These are phyloP conservation scores for Dactylellina leptospora DNA, from an alignment of 2,329 filamentous ascomycete species.

Conservation along the genomic window DNA sequence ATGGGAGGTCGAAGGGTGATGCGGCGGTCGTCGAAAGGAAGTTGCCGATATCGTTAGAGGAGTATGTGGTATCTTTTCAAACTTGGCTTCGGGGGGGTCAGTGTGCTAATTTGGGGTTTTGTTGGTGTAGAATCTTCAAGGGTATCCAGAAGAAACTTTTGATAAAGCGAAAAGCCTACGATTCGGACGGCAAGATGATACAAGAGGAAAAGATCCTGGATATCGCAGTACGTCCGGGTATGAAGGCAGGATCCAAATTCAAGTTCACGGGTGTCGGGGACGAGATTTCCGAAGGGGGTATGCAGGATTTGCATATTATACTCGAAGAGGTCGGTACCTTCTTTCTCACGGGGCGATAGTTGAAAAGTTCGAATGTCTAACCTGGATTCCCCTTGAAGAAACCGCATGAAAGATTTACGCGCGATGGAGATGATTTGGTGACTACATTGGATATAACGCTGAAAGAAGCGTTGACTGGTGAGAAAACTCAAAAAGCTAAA, in stretches of 20 bases:
- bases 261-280: slow-evolving; percentile 98
- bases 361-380: slow-evolving; percentile 4
- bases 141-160: slow-evolving; percentile 96
- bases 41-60: slow-evolving; percentile 82
- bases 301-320: slow-evolving; percentile 94
- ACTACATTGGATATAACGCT: slow-evolving; percentile 81
- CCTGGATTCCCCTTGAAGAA: slow-evolving; percentile 68
- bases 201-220: slow-evolving; percentile 90
- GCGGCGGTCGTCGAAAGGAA: slow-evolving; percentile 89
- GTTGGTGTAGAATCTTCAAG: slow-evolving; percentile 68
- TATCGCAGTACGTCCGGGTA: slow-evolving; percentile 91
- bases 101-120: background rate
- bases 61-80: slow-evolving; percentile 61
- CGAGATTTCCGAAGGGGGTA: slow-evolving; percentile 86
- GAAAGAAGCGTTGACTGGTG: slow-evolving; percentile 86
- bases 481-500: background rate
- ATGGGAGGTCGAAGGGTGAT: slow-evolving; percentile 39
- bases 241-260: slow-evolving; percentile 98
- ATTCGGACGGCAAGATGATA: slow-evolving; percentile 80
- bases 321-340: slow-evolving; percentile 79
- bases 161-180: slow-evolving; percentile 95
- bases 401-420: slow-evolving; percentile 81
- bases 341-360: background rate
- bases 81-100: background rate
- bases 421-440: slow-evolving; percentile 86